Evolutionary conservation across 148 eudicot genomes (phyloP).

Genomic region (Limonium bicolor): DNA sequence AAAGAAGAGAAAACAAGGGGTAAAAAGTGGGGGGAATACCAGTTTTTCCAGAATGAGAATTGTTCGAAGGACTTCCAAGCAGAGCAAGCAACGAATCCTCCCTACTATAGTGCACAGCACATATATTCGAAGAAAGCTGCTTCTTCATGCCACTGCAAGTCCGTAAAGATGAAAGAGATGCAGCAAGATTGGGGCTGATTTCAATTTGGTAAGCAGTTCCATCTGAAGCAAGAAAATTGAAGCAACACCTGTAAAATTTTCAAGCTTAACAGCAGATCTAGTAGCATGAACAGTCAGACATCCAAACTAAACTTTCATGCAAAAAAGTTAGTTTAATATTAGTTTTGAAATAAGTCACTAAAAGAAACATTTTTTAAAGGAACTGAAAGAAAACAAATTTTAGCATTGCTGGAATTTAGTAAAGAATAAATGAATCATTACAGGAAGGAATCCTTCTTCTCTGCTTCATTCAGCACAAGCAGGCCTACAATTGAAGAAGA

Average conservation of each 20-base stretch:
- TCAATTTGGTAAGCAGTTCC: constrained; percentile 70
- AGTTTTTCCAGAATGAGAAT: too few relatives aligned
- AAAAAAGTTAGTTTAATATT: too few relatives aligned
- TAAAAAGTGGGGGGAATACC: too few relatives aligned
- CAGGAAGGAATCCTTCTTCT: constrained; percentile 43
- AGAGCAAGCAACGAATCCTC: constrained; percentile 44
- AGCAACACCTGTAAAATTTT: constrained; percentile 58
- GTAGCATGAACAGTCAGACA: too few relatives aligned
- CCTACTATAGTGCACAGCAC: constrained; percentile 45
- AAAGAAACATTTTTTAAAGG: too few relatives aligned
- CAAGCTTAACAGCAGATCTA: constrained; percentile 6
- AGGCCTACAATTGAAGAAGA: constrained; percentile 47
- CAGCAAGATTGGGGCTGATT: constrained; percentile 66
- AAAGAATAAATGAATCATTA: constrained; percentile 35
- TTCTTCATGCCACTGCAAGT: constrained; percentile 29
- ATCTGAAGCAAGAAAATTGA: constrained; percentile 64
- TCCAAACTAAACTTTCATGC: too few relatives aligned
- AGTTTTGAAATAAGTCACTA: too few relatives aligned
- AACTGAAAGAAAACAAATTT: too few relatives aligned
- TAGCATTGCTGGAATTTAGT: too few relatives aligned
- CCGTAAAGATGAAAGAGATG: constrained; percentile 43
- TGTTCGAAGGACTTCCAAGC: constrained; percentile 37
- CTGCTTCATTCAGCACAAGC: constrained; percentile 35
- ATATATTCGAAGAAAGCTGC: constrained; percentile 32
- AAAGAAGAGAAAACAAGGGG: constrained; percentile 22